Percentiles rank a stretch among this genome's conserved stretches.
Evolutionary conservation across 78 protist species (phyloP).

Genomic region (Pelomyxa schiedti): DNA sequence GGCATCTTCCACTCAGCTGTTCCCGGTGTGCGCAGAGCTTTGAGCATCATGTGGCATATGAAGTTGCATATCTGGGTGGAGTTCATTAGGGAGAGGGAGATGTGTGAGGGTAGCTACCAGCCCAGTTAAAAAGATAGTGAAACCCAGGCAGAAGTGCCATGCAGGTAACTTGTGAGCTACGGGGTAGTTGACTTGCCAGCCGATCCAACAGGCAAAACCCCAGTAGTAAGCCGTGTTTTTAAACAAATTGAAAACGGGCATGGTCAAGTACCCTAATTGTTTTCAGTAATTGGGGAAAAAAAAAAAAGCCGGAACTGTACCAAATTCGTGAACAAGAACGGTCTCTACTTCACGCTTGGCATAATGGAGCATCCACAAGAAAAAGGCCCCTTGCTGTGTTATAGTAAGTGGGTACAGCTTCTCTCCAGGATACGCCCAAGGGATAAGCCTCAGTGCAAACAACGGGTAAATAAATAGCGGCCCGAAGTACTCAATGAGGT

Average conservation of each 20-base stretch:
- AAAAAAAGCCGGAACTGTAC: not conserved
- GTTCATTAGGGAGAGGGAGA: no score
- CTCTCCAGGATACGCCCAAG: not conserved
- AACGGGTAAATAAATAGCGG: conserved; percentile 15
- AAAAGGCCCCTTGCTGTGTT: not conserved
- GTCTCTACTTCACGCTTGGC: conserved; percentile 45
- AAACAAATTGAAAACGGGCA: conserved; percentile 47
- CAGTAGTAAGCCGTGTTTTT: conserved; percentile 50
- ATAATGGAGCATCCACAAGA: conserved; percentile 23
- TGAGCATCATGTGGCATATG: conserved; percentile 5
- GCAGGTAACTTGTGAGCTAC: not conserved
- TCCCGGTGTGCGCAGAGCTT: conserved; percentile 20
- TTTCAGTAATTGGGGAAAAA: no score
- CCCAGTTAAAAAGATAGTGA: not conserved
- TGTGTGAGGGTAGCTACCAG: no score
- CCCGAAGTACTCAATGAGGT: conserved; percentile 27
- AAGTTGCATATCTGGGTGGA: not conserved
- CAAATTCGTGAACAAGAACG: conserved; percentile 38
- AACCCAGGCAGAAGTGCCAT: not conserved
- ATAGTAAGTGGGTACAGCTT: not conserved
- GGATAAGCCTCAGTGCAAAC: no score
- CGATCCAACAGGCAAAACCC: not conserved
- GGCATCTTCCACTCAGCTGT: conserved; percentile 10
- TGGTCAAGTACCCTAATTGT: conserved; percentile 10
- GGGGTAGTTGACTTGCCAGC: not conserved